Percentiles rank a stretch among this genome's conserved stretches.
These are phyloP conservation scores for Thermochaetoides thermophila DNA, from an alignment of 495 filamentous ascomycete genomes.

Conservation along the genomic window DNA sequence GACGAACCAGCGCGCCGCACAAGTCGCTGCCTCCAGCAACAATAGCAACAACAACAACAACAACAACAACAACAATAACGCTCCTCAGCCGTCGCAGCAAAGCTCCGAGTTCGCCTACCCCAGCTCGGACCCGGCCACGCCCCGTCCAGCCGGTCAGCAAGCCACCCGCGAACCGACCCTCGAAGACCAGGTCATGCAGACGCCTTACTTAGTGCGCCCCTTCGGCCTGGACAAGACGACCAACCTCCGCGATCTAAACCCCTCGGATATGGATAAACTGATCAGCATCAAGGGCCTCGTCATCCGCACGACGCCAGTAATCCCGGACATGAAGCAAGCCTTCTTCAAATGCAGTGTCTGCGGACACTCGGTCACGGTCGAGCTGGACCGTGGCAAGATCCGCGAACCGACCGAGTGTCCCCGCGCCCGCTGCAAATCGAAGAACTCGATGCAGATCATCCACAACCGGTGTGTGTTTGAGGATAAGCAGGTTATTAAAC, in stretches of 20 bases:
- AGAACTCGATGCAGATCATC: conserved; percentile 94
- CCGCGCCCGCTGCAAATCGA: conserved; percentile 62
- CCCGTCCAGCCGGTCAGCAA: conserved; percentile 14
- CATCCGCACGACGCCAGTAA: conserved; percentile 88
- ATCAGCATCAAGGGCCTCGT: conserved; percentile 93
- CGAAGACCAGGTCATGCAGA: conserved; percentile 50
- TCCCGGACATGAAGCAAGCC: conserved; percentile 89
- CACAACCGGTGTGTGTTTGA: conserved; percentile 92
- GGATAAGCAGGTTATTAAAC: conserved; percentile 97
- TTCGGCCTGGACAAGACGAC: conserved; percentile 77
- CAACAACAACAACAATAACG: conserved; percentile 22
- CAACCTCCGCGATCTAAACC: conserved; percentile 92
- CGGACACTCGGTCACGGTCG: conserved; percentile 76
- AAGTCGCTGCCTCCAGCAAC: conserved; percentile 32
- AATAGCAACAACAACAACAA: conserved; percentile 27
- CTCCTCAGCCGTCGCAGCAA: conserved; percentile 20
- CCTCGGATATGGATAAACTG: conserved; percentile 90
- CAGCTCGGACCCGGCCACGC: conserved; percentile 48
- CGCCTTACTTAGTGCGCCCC: conserved; percentile 69
- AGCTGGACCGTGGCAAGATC: conserved; percentile 91
- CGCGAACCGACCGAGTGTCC: conserved; percentile 87
- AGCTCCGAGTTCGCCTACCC: conserved; percentile 65
- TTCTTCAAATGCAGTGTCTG: conserved; percentile 94
- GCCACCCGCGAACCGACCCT: conserved; percentile 20
- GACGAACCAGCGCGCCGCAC: conserved; percentile 47